A percentile compares a stretch with the other conserved stretches of the same genome.
Evolutionary conservation across 345 rosid genomes (phyloP).

Genomic region (Corchorus capsularis): DNA sequence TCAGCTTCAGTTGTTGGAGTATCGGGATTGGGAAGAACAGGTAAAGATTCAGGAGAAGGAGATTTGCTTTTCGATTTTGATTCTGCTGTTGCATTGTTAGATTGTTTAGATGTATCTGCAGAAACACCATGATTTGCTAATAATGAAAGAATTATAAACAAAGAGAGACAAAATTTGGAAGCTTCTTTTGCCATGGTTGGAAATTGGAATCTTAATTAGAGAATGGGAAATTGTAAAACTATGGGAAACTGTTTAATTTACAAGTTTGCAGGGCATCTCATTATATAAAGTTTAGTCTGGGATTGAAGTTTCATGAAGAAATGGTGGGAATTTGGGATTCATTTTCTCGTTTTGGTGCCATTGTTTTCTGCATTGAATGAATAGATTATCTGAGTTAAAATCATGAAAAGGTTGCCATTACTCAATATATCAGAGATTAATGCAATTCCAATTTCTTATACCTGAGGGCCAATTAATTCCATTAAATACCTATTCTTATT

Average conservation of each 20-base stretch:
- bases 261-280: neutral
- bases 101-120: neutral
- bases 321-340: conserved; percentile 1
- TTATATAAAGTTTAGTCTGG: neutral
- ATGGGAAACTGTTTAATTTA: neutral
- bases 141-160: conserved; percentile 17
- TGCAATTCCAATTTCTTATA: no score
- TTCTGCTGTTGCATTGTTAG: neutral
- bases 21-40: neutral
- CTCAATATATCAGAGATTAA: neutral
- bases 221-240: neutral
- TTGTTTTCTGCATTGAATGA: neutral
- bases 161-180: neutral
- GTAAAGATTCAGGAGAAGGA: conserved; percentile 6
- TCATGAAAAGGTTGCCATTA: conserved; percentile 12
- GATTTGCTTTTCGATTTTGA: conserved; percentile 1
- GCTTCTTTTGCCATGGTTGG: conserved; percentile 21
- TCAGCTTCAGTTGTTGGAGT: neutral
- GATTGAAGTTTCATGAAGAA: neutral
- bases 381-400: conserved; percentile 11
- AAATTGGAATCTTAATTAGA: neutral
- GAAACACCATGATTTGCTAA: neutral
- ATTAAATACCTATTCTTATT: neutral
- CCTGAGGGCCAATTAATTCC: neutral
- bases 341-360: conserved; percentile 7